Percentiles rank a stretch among this genome's conserved stretches.
phyloP scores from a whole-genome alignment of 768 basidiomycete species.

The Strobilomyces dryophilus region DNA sequence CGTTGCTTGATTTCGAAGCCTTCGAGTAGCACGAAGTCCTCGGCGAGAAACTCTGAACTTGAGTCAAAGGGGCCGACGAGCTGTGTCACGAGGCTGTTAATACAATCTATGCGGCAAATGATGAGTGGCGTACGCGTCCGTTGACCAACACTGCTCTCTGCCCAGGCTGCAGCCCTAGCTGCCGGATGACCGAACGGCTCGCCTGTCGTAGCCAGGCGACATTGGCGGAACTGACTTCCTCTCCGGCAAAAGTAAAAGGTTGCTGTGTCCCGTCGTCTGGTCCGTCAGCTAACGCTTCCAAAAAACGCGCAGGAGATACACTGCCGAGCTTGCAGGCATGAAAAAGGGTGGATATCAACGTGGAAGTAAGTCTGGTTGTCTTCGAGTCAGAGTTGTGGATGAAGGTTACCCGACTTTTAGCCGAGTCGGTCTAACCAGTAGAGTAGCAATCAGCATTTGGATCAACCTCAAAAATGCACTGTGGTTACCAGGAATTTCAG shows the following conservation, averaged over 20 bases:
- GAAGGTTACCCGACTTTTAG: conserved; percentile 63
- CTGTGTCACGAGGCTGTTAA: conserved; percentile 36
- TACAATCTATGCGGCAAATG: background rate
- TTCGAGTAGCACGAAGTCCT: conserved; percentile 73
- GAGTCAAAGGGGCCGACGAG: conserved; percentile 67
- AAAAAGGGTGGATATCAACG: conserved; percentile 49
- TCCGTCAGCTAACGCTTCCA: conserved; percentile 9
- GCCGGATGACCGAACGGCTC: conserved; percentile 46
- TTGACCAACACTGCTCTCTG: conserved; percentile 69
- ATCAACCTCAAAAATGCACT: background rate
- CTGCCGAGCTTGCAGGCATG: conserved; percentile 36
- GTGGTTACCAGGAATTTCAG: conserved; percentile 58
- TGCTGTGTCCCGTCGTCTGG: conserved; percentile 35
- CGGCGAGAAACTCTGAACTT: conserved; percentile 51
- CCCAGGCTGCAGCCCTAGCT: conserved; percentile 57
- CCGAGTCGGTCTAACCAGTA: conserved; percentile 37
- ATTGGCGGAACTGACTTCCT: conserved; percentile 27
- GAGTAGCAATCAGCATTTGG: background rate
- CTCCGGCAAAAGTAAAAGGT: conserved; percentile 30
- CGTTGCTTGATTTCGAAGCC: conserved; percentile 73
- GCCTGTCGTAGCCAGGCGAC: conserved; percentile 37
- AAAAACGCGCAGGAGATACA: conserved; percentile 11
- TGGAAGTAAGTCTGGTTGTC: conserved; percentile 31
- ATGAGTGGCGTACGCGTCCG: conserved; percentile 61
- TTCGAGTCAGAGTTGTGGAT: conserved; percentile 60